These are phyloP conservation scores for Hypoxylon fuscum DNA, from an alignment of 495 filamentous ascomycete genomes.

Conservation along the genomic window DNA sequence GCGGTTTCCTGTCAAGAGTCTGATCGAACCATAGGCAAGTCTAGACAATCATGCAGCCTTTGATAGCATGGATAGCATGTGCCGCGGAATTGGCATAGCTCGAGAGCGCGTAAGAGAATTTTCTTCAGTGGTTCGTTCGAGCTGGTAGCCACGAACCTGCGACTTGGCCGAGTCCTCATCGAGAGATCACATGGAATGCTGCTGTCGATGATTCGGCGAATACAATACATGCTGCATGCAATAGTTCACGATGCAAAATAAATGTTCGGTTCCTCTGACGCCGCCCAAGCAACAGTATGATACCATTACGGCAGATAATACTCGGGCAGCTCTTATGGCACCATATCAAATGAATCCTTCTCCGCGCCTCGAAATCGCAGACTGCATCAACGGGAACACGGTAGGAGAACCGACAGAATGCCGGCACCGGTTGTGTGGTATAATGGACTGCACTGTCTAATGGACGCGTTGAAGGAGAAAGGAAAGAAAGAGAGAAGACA, in stretches of 20 bases:
- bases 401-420: conserved; percentile 74
- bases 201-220: too few species aligned
- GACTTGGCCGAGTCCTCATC: too few species aligned
- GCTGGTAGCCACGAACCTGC: too few species aligned
- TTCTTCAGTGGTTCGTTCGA: too few species aligned
- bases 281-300: conserved; percentile 77
- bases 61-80: too few species aligned
- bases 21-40: too few species aligned
- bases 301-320: conserved; percentile 57
- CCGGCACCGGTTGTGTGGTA: conserved; percentile 61
- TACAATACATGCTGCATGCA: too few species aligned
- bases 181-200: too few species aligned
- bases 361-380: conserved; percentile 88
- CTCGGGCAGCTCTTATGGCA: conserved; percentile 93
- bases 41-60: too few species aligned
- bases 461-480: conserved; percentile 74
- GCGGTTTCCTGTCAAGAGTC: too few species aligned
- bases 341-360: conserved; percentile 69
- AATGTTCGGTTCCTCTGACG: conserved; percentile 89
- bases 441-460: conserved; percentile 90
- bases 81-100: too few species aligned
- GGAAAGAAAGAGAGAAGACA: conserved; percentile 36
- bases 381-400: conserved; percentile 70
- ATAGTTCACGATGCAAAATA: background rate
- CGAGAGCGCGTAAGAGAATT: too few species aligned